Percentiles rank a stretch among this genome's conserved stretches.
phyloP scores from a whole-genome alignment of 202 grass and related monocot genomes.

The Zoysia matrella region DNA sequence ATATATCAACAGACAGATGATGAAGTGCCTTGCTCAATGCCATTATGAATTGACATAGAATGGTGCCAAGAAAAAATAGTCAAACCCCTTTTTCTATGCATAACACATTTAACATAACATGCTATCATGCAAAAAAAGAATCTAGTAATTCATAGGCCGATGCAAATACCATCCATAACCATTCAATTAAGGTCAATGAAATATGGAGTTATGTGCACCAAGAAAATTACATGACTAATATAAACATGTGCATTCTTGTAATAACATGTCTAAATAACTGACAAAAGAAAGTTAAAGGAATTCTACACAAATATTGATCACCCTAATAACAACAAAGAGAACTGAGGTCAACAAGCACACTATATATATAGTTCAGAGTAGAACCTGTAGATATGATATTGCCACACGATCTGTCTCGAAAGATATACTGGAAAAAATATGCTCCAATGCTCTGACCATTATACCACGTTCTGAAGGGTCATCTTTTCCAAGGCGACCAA shows the following conservation, averaged over 20 bases:
- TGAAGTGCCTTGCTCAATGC: background rate
- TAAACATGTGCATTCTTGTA: background rate
- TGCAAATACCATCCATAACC: background rate
- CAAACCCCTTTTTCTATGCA: background rate
- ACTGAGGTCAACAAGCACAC: conserved; percentile 9
- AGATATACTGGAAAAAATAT: conserved; percentile 75
- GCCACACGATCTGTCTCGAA: conserved; percentile 60
- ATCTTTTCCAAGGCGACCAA: conserved; percentile 80
- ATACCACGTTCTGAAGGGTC: conserved; percentile 91
- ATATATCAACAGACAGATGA: background rate
- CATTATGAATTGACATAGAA: conserved; percentile 1
- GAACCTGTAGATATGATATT: conserved; percentile 93
- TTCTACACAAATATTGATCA: background rate
- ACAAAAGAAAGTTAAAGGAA: background rate
- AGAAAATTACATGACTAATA: background rate
- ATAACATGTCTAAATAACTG: conserved; percentile 19
- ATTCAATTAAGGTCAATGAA: background rate
- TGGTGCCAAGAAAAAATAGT: conserved; percentile 29
- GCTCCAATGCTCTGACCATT: conserved; percentile 95
- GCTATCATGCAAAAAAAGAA: background rate
- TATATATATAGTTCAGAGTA: conserved; percentile 2
- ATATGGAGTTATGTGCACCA: background rate
- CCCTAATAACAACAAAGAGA: background rate
- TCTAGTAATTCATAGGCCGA: conserved; percentile 9
- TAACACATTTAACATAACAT: conserved; percentile 15